Evolutionary conservation across 805 yeast genomes (phyloP).

Genomic region (Kuraishia capsulata): DNA sequence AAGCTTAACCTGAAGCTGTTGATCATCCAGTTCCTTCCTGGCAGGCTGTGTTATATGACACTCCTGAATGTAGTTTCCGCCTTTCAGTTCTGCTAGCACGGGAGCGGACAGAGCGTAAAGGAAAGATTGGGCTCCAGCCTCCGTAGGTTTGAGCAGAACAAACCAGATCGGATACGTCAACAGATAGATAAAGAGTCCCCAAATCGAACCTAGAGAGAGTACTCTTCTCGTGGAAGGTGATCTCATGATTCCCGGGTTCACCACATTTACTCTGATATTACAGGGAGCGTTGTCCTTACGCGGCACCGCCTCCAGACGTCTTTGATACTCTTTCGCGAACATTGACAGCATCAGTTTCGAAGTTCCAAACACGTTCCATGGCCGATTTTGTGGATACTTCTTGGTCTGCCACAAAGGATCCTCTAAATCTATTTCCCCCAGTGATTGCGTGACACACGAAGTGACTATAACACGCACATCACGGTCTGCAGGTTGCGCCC

Average conservation of each 20-base stretch:
- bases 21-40: constrained; percentile 51
- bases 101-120: constrained; percentile 67
- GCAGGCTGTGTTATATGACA: constrained; percentile 48
- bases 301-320: constrained; percentile 45
- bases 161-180: constrained; percentile 76
- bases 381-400: constrained; percentile 49
- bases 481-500: constrained; percentile 89
- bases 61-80: constrained; percentile 69
- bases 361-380: constrained; percentile 75
- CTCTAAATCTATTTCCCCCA: constrained; percentile 54
- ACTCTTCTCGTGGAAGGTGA: constrained; percentile 78
- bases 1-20: constrained; percentile 48
- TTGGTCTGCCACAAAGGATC: constrained; percentile 57
- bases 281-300: constrained; percentile 65
- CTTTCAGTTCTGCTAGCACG: constrained; percentile 47
- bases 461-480: constrained; percentile 81
- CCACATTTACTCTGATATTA: constrained; percentile 62
- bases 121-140: constrained; percentile 73
- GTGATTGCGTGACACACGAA: constrained; percentile 67
- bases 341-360: constrained; percentile 70
- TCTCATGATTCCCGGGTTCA: constrained; percentile 90
- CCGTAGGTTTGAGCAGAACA: constrained; percentile 66
- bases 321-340: constrained; percentile 74
- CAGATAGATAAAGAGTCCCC: constrained; percentile 46
- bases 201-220: constrained; percentile 64